phyloP scores from a whole-genome alignment of 83 land plant genomes.

The Picea abies region DNA sequence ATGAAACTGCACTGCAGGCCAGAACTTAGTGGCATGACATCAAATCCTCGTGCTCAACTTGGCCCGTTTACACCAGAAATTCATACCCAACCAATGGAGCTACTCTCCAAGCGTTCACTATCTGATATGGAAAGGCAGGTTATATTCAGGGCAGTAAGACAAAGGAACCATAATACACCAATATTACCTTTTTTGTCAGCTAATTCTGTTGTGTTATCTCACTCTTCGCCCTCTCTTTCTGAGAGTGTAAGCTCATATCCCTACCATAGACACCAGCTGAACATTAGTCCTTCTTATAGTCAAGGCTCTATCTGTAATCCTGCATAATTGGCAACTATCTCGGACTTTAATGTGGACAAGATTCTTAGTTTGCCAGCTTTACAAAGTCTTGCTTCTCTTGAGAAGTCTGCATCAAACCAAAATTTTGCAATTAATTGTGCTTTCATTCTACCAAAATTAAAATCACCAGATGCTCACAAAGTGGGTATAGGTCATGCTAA shows the following conservation, averaged over 20 bases:
- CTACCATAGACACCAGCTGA: neutral
- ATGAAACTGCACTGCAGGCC: neutral
- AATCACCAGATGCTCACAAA: neutral
- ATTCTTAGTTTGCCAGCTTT: conserved; percentile 9
- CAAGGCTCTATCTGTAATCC: conserved; percentile 1
- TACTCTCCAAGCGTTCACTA: neutral
- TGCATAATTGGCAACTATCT: neutral
- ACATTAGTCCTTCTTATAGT: conserved; percentile 12
- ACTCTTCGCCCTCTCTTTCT: conserved; percentile 5
- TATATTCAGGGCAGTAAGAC: conserved; percentile 7
- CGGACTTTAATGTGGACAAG: neutral
- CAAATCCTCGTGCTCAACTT: conserved; percentile 7
- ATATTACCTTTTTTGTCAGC: neutral
- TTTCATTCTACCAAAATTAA: conserved; percentile 4
- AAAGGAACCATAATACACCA: conserved; percentile 8
- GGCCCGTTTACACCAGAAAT: neutral
- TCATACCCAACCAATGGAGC: neutral
- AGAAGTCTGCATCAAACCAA: neutral
- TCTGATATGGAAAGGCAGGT: conserved; percentile 14
- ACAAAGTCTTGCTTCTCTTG: neutral
- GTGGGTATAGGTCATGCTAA: neutral
- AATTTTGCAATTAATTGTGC: neutral
- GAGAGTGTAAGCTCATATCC: neutral
- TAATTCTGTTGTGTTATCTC: conserved; percentile 7
- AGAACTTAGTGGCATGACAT: neutral